Evolutionary conservation across 768 basidiomycete species (phyloP).

Genomic region (Psilocybe cyanescens): DNA sequence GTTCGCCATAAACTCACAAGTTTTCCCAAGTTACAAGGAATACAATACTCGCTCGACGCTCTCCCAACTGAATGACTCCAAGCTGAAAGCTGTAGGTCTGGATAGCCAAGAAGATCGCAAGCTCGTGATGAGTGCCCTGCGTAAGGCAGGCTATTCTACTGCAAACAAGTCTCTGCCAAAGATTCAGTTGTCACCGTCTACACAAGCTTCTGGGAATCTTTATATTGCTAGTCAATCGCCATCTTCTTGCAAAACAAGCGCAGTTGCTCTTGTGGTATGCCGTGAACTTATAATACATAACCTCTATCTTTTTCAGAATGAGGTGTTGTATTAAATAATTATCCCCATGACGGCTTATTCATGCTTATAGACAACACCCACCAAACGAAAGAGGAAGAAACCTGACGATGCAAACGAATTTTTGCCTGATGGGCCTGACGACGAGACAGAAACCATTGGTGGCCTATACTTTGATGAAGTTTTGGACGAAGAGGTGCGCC

Average conservation of each 20-base stretch:
- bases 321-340: background rate
- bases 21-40: constrained; percentile 65
- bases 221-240: constrained; percentile 11
- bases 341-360: constrained; percentile 3
- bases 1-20: background rate
- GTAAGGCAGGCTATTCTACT: constrained; percentile 62
- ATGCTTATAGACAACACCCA: constrained; percentile 42
- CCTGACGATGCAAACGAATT: constrained; percentile 56
- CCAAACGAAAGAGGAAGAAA: constrained; percentile 59
- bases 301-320: too few species aligned
- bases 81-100: constrained; percentile 61
- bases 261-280: constrained; percentile 36
- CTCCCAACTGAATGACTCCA: constrained; percentile 57
- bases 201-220: constrained; percentile 16
- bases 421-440: constrained; percentile 52
- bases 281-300: background rate
- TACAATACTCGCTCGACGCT: constrained; percentile 66
- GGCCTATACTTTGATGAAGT: constrained; percentile 76
- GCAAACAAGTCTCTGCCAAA: constrained; percentile 25
- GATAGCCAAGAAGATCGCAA: constrained; percentile 68
- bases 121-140: constrained; percentile 58
- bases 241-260: constrained; percentile 22
- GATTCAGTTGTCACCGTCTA: constrained; percentile 11
- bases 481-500: constrained; percentile 61
- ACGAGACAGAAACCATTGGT: constrained; percentile 54